Evolutionary conservation across 495 filamentous ascomycete species (phyloP), one percentile per base, ranked within the genome.

Genomic region (Penicillium canariense): DNA sequence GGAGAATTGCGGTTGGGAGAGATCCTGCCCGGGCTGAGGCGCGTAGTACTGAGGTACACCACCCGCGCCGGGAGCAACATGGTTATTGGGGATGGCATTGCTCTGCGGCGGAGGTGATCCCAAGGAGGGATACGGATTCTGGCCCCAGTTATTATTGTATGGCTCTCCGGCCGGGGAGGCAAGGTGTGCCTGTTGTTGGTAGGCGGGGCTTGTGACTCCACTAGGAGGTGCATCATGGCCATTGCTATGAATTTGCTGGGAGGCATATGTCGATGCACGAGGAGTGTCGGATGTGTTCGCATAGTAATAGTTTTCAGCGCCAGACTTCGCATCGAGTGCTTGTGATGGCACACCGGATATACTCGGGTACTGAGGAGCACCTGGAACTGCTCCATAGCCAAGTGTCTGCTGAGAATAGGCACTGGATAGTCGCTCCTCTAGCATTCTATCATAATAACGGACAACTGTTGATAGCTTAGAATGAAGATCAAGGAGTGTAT

Each of bases 371-470:
- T 82, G 72, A 54, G 86, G 79, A 38, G 78, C 74, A 12, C 77
- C 75, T 17, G 73, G 71, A 25, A 68, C 62, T 4, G 74, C 58
- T 14, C 75, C 71, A 65, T 79, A 77, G 1, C 79, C 73, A 15
- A 80, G 40, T 3, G 72, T 84, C 57, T 91, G 89, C 60, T 96
- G 90, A 56, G 85, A 87, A 69, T 97, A 97, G 2, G 94, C 91
- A 63, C 86, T 94, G 2, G 91, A 94, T 8, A 98, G 77, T 12
- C 94, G 86, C 48, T 97, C 95, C 69, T 98, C 94, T 2, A 98
- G 76, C 95, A 98, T 97, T 17, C 90, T 85, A 67, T 98, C 95
- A 65, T 98, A 98, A 62, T 97, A 98, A n/a, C 94, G 85, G 18
- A 98, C 95, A 40, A 97, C 95, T 1, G 94, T 96, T 2, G 92